These are phyloP conservation scores for Lasiodiplodia hormozganensis DNA, from an alignment of 2,329 filamentous ascomycete species.

Conservation along the genomic window DNA sequence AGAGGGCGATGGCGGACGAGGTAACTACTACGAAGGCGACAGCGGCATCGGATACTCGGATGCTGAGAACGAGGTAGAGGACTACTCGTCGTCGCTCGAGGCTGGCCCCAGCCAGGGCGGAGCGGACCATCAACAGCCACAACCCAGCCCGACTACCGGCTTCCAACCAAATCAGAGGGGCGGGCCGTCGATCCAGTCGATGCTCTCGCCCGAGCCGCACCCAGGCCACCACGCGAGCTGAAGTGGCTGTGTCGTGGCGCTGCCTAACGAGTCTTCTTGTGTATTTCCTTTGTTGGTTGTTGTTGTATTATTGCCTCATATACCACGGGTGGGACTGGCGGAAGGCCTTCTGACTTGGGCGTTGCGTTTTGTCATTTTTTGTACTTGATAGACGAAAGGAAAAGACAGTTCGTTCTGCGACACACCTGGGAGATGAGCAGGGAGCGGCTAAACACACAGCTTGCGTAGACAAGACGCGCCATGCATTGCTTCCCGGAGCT, in stretches of 20 bases:
- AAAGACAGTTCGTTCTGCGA: neutral
- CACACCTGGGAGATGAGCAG: constrained; percentile 4
- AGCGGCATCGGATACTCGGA: constrained; percentile 69
- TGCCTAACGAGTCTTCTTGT: constrained; percentile 15
- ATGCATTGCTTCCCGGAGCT: constrained; percentile 24
- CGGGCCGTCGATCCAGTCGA: constrained; percentile 48
- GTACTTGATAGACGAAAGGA: neutral
- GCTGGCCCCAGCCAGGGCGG: constrained; percentile 20
- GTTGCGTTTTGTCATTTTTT: neutral
- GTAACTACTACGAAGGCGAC: constrained; percentile 63
- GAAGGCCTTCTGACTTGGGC: constrained; percentile 14
- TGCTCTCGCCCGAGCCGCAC: constrained; percentile 39
- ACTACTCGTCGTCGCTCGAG: constrained; percentile 31
- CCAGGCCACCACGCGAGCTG: constrained; percentile 12
- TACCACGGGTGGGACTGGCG: constrained; percentile 19
- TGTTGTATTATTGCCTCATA: constrained; percentile 22
- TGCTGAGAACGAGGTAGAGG: constrained; percentile 51
- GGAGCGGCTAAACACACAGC: constrained; percentile 8
- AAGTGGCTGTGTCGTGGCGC: neutral
- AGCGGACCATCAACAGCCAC: constrained; percentile 61
- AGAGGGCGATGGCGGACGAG: constrained; percentile 34
- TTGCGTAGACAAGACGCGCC: constrained; percentile 25
- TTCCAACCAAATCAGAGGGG: constrained; percentile 37
- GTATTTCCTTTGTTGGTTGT: neutral
- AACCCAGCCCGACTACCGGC: constrained; percentile 35